Evolutionary conservation across 1,284 basidiomycete genomes (phyloP).

Genomic region (Tylopilus sp.): DNA sequence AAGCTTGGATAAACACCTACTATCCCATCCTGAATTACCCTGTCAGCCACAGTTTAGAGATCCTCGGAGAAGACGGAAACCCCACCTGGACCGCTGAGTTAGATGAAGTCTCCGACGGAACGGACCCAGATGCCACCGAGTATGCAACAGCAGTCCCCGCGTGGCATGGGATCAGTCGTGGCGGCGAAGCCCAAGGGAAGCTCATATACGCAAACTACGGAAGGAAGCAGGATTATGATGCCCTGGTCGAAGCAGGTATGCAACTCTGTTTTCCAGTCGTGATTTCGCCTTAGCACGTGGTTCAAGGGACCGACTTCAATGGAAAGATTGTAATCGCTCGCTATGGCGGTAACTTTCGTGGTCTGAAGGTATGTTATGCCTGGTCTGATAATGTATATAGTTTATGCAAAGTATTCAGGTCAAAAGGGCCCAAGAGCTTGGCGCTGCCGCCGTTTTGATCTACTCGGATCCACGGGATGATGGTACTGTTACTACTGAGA

Average conservation of each 20-base stretch:
- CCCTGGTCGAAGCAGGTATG: slow-evolving; percentile 32
- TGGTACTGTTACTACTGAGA: slow-evolving; percentile 63
- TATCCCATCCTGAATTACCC: slow-evolving; percentile 69
- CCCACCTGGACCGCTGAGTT: slow-evolving; percentile 54
- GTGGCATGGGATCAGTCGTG: slow-evolving; percentile 54
- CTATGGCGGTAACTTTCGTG: slow-evolving; percentile 70
- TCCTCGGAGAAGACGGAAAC: slow-evolving; percentile 46
- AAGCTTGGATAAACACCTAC: slow-evolving; percentile 63
- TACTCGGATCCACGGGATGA: slow-evolving; percentile 78
- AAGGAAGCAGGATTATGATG: slow-evolving; percentile 46
- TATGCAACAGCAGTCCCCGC: slow-evolving; percentile 44
- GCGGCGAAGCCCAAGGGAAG: slow-evolving; percentile 53
- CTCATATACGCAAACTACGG: slow-evolving; percentile 71
- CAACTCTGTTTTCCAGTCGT: neutral
- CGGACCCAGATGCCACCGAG: slow-evolving; percentile 49
- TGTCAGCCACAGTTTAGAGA: slow-evolving; percentile 48
- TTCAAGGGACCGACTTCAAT: slow-evolving; percentile 57
- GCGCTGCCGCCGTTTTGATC: slow-evolving; percentile 60
- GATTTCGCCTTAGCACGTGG: neutral
- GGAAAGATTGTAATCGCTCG: slow-evolving; percentile 70
- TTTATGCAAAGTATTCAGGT: slow-evolving; percentile 39
- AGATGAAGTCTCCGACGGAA: slow-evolving; percentile 48
- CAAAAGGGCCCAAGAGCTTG: slow-evolving; percentile 69
- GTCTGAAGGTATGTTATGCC: slow-evolving; percentile 50
- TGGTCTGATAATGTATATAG: neutral